These are phyloP conservation scores for Limnanthes douglasii DNA, from an alignment of 345 rosid genomes.

Conservation along the genomic window DNA sequence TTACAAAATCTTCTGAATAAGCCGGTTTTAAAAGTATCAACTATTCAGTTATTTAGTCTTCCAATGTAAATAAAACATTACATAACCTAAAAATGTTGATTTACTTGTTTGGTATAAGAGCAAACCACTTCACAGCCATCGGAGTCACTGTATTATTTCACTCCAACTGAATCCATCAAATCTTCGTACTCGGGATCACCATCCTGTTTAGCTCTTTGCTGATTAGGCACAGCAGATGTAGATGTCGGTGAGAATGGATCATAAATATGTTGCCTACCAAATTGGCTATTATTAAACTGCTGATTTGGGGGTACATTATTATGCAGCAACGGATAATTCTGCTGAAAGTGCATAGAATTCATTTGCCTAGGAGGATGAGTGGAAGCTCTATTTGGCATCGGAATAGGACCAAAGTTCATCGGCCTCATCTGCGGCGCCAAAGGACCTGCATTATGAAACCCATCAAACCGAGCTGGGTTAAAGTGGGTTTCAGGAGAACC, in stretches of 20 bases:
- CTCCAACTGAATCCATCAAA: constrained; percentile 61
- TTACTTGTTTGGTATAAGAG: no score
- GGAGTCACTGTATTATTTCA: no score
- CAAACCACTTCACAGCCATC: no score
- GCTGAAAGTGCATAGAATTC: constrained; percentile 22
- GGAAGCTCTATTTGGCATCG: constrained; percentile 20
- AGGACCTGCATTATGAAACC: constrained; percentile 24
- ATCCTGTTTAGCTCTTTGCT: constrained; percentile 29
- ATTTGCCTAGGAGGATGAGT: constrained; percentile 40
- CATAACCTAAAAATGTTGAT: no score
- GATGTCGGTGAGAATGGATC: constrained; percentile 86
- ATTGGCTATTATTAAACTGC: constrained; percentile 11
- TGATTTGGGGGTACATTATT: constrained; percentile 25
- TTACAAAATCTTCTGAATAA: no score
- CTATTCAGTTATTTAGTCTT: no score
- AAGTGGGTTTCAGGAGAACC: constrained; percentile 16
- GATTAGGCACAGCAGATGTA: constrained; percentile 20
- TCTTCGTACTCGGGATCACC: constrained; percentile 54
- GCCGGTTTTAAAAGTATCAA: no score
- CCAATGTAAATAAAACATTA: no score
- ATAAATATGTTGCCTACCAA: constrained; percentile 43
- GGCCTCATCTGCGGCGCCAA: constrained; percentile 25
- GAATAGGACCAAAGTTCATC: constrained; percentile 28
- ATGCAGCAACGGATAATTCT: constrained; percentile 16
- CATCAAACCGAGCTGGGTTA: constrained; percentile 12